Evolutionary conservation across 2,329 filamentous ascomycete genomes (phyloP).

Genomic region (Penicillium sp.): DNA sequence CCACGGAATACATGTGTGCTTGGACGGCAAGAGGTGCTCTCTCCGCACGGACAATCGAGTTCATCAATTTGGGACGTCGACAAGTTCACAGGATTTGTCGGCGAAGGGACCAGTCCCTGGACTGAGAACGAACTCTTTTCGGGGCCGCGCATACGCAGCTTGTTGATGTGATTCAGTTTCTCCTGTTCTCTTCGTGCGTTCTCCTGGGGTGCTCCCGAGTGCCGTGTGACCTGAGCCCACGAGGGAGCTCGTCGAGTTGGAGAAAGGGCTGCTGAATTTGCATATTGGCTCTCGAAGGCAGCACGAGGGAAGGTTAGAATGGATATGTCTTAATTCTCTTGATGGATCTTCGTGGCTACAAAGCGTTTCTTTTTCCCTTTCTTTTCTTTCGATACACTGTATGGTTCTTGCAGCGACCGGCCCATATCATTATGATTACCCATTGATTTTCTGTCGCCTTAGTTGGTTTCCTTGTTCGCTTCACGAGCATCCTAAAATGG

Average conservation of each 20-base stretch:
- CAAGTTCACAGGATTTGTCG: conserved; percentile 7
- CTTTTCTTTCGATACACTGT: conserved; percentile 3
- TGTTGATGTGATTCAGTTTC: conserved; percentile 18
- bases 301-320: conserved; percentile 4
- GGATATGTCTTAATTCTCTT: conserved; percentile 6
- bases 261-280: conserved; percentile 14
- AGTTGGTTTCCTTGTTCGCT: conserved; percentile 12
- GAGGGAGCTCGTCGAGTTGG: conserved; percentile 18
- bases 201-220: conserved; percentile 4
- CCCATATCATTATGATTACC: conserved; percentile 29
- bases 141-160: conserved; percentile 13
- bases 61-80: conserved; percentile 13
- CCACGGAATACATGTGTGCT: conserved; percentile 20
- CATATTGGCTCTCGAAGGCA: conserved; percentile 8
- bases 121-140: conserved; percentile 8
- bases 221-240: conserved; percentile 8
- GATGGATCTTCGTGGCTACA: conserved; percentile 5
- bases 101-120: conserved; percentile 7
- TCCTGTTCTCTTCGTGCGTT: background rate
- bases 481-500: conserved; percentile 8
- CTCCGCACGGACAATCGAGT: conserved; percentile 21
- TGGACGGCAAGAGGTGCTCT: conserved; percentile 19
- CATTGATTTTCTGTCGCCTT: conserved; percentile 10
- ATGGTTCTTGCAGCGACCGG: conserved; percentile 19
- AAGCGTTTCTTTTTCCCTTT: conserved; percentile 1